Percentiles rank a stretch among this genome's conserved stretches.
phyloP scores from a whole-genome alignment of 2,329 filamentous ascomycete genomes.

The Colletotrichum zoysiae region DNA sequence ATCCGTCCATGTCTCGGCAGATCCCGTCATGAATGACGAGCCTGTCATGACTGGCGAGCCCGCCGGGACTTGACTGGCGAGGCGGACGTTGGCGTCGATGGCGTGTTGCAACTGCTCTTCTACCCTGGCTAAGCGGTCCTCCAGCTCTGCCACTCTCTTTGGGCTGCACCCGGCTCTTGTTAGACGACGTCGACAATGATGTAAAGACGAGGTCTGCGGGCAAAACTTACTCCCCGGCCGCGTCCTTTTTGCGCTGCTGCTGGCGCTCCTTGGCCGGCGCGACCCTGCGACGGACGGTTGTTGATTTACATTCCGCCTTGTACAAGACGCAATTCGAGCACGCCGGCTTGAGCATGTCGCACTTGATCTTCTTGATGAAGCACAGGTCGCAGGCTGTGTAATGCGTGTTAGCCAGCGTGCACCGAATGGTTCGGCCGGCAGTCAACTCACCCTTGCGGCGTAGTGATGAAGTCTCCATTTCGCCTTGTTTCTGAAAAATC shows the following conservation, averaged over 20 bases:
- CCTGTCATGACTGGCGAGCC: not conserved
- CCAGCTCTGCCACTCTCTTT: conserved; percentile 39
- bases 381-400: conserved; percentile 58
- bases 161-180: conserved; percentile 2
- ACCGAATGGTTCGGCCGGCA: conserved; percentile 9
- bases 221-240: conserved; percentile 18
- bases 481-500: not conserved
- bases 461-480: conserved; percentile 48
- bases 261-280: conserved; percentile 36
- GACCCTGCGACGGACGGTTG: conserved; percentile 46
- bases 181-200: not conserved
- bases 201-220: not conserved
- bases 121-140: conserved; percentile 49
- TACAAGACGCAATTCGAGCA: conserved; percentile 60
- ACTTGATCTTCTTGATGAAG: conserved; percentile 61
- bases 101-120: conserved; percentile 51
- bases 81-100: conserved; percentile 42
- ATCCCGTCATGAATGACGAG: not conserved
- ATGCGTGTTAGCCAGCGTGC: conserved; percentile 8
- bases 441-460: conserved; percentile 44
- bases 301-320: conserved; percentile 54
- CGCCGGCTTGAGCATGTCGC: conserved; percentile 57
- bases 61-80: not conserved
- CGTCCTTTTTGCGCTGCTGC: conserved; percentile 33
- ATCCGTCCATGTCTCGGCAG: not conserved